These are phyloP conservation scores for Backusella sp. DNA, from an alignment of 192 early-diverging fungal genomes.

Conservation along the genomic window DNA sequence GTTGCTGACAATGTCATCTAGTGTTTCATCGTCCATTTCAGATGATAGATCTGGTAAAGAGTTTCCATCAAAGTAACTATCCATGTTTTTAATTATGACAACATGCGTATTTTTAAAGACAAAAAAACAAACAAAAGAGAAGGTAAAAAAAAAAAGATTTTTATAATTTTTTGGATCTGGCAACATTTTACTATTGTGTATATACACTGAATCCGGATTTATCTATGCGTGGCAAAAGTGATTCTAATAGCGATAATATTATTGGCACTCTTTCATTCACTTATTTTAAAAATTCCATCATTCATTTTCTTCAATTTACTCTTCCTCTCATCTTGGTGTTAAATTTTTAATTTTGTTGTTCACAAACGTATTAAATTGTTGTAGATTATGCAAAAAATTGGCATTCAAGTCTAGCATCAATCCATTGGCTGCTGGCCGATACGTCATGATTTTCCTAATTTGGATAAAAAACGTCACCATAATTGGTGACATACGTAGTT, in stretches of 20 bases:
- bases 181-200: not conserved
- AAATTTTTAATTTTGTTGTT: too few species aligned
- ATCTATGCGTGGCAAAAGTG: too few species aligned
- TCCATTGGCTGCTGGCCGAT: not conserved
- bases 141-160: not conserved
- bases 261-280: too few species aligned
- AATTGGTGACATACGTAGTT: not conserved
- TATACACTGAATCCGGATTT: not conserved
- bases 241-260: too few species aligned
- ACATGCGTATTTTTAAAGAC: not conserved
- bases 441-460: not conserved
- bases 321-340: too few species aligned
- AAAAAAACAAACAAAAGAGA: not conserved
- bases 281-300: too few species aligned
- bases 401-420: not conserved
- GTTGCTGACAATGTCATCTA: not conserved
- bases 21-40: not conserved
- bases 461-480: not conserved
- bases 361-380: too few species aligned
- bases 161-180: not conserved
- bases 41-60: not conserved
- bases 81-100: not conserved
- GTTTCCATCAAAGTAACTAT: not conserved
- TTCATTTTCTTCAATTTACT: too few species aligned
- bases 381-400: not conserved